Conservation (phyloP, 2,329 filamentous ascomycete species). For the Pseudogymnoascus sp. region DNA sequence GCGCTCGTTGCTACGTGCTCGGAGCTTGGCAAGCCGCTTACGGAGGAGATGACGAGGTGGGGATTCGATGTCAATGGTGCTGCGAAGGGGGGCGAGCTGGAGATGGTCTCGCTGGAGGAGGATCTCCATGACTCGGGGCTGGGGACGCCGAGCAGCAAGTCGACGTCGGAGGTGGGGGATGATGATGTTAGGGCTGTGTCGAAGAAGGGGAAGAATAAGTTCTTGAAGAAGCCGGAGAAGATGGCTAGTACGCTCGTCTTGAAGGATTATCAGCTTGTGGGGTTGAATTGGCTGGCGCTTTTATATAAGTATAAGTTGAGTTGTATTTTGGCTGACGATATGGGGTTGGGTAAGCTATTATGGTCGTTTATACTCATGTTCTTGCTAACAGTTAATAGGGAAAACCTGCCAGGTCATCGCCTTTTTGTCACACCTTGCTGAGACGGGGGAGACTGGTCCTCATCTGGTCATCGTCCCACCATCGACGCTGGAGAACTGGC, state of each 20-base stretch:
- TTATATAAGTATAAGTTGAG: conserved; percentile 73
- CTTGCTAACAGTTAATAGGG: not conserved
- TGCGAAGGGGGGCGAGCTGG: conserved; percentile 51
- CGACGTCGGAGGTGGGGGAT: conserved; percentile 35
- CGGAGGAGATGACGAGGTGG: conserved; percentile 58
- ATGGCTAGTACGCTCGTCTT: conserved; percentile 71
- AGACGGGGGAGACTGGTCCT: conserved; percentile 58
- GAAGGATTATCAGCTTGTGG: conserved; percentile 91
- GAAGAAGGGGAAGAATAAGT: conserved; percentile 21
- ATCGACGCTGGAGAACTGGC: conserved; percentile 93
- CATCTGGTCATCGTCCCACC: conserved; percentile 86
- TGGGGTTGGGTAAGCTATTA: conserved; percentile 61
- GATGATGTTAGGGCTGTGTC: conserved; percentile 28
- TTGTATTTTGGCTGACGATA: conserved; percentile 92
- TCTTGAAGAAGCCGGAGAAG: conserved; percentile 52
- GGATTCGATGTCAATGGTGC: conserved; percentile 56
- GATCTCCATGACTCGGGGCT: conserved; percentile 55
- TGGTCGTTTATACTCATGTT: not conserved
- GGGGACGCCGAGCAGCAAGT: conserved; percentile 47
- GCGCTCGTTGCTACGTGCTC: conserved; percentile 71
- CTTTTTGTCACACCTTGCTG: conserved; percentile 75
- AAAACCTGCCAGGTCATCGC: conserved; percentile 97
- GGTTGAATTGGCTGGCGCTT: conserved; percentile 87
- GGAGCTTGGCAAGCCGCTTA: conserved; percentile 57
- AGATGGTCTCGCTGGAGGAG: conserved; percentile 44